Evolutionary conservation across 495 filamentous ascomycete genomes (phyloP).

Genomic region (Aspergillus funiculosus): DNA sequence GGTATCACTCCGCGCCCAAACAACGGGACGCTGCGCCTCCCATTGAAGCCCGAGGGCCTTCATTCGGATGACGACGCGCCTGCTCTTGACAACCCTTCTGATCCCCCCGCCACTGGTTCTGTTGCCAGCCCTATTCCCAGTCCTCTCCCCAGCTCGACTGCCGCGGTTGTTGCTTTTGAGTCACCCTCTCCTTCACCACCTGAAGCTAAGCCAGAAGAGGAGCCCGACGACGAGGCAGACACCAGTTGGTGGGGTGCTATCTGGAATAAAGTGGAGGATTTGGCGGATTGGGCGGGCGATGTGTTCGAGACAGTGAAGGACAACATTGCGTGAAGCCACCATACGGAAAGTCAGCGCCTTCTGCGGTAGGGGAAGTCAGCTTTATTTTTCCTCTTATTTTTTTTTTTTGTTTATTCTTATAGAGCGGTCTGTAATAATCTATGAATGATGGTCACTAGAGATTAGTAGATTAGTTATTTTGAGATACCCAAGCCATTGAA

Average conservation of each 20-base stretch:
- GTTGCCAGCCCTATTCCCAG: background rate
- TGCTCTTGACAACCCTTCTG: constrained; percentile 32
- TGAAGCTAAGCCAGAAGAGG: constrained; percentile 16
- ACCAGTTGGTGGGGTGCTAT: constrained; percentile 32
- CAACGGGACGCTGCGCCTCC: constrained; percentile 83
- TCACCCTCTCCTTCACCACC: constrained; percentile 8
- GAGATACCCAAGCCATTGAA: constrained; percentile 10
- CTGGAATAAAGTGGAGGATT: constrained; percentile 31
- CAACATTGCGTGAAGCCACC: constrained; percentile 20
- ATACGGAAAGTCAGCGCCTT: background rate
- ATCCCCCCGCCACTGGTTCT: constrained; percentile 26
- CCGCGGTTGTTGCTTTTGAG: background rate
- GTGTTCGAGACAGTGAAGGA: constrained; percentile 33
- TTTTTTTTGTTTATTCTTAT: background rate
- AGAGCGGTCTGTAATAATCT: background rate
- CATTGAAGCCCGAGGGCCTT: constrained; percentile 61
- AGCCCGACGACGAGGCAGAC: constrained; percentile 16
- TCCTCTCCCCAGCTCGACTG: background rate
- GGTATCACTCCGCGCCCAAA: constrained; percentile 63
- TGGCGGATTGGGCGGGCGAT: constrained; percentile 38
- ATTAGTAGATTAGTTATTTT: background rate
- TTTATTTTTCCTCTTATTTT: background rate
- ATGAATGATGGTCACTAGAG: constrained; percentile 3
- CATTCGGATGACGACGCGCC: constrained; percentile 50
- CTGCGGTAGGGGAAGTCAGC: background rate